phyloP scores from a whole-genome alignment of 2,329 filamentous ascomycete genomes.

The Lecanicillium sp. region DNA sequence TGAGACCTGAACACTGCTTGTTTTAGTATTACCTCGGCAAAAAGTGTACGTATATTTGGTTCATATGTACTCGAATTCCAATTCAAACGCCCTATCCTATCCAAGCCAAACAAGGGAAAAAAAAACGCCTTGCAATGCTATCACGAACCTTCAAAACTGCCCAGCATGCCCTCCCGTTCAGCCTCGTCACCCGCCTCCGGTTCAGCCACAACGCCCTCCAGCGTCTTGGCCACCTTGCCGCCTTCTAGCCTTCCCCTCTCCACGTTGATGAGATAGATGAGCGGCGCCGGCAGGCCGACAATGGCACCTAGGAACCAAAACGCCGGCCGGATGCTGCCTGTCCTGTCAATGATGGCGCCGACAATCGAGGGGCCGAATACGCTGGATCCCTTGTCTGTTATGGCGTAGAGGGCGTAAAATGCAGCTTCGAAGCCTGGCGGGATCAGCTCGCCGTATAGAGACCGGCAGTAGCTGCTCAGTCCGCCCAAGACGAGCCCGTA shows the following conservation, averaged over 20 bases:
- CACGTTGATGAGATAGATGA: conserved; percentile 80
- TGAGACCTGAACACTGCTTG: too few species aligned
- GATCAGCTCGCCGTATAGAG: conserved; percentile 86
- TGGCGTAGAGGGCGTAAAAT: conserved; percentile 94
- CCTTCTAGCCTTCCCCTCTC: conserved; percentile 68
- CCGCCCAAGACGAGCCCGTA: conserved; percentile 95
- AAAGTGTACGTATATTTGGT: too few species aligned
- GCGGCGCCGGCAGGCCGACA: conserved; percentile 74
- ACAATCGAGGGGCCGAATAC: conserved; percentile 93
- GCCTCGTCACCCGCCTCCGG: conserved; percentile 12
- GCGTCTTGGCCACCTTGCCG: conserved; percentile 50
- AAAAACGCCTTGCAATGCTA: conserved; percentile 9
- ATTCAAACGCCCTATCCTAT: conserved; percentile 4
- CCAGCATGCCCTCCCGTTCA: conserved; percentile 20
- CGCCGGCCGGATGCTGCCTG: conserved; percentile 72
- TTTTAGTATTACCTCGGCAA: too few species aligned
- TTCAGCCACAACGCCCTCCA: conserved; percentile 41
- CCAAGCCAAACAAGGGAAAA: too few species aligned
- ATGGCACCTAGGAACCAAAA: conserved; percentile 86
- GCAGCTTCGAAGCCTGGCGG: conserved; percentile 90
- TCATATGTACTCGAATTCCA: too few species aligned
- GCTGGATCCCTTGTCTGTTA: conserved; percentile 93
- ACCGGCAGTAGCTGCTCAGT: conserved; percentile 82
- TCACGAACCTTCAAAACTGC: conserved; percentile 14
- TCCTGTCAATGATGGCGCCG: conserved; percentile 79